These are phyloP conservation scores for Auricularia cornea DNA, from an alignment of 768 basidiomycete genomes.

Conservation along the genomic window DNA sequence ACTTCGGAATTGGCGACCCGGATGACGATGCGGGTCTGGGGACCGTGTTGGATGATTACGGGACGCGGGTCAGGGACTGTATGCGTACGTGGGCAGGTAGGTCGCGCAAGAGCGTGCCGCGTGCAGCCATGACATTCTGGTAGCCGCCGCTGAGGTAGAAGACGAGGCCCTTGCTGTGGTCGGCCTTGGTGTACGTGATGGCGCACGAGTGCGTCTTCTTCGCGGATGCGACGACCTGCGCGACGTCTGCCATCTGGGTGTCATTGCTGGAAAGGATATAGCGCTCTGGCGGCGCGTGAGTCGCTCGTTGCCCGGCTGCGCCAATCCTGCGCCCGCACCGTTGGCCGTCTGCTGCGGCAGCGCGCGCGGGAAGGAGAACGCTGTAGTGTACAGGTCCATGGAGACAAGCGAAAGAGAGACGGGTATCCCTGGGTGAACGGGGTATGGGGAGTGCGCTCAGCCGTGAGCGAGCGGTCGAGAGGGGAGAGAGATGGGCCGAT, in stretches of 20 bases:
- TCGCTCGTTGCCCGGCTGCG: background rate
- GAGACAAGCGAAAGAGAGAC: constrained; percentile 3
- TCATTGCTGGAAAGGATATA: constrained; percentile 24
- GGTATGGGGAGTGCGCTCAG: background rate
- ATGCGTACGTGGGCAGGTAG: constrained; percentile 69
- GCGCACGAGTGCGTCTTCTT: constrained; percentile 77
- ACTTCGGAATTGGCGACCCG: constrained; percentile 90
- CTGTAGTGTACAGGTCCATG: constrained; percentile 95
- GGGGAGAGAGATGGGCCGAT: background rate
- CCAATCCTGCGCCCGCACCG: background rate
- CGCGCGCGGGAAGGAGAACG: constrained; percentile 80
- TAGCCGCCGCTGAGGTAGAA: constrained; percentile 87
- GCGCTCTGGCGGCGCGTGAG: background rate
- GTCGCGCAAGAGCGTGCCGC: constrained; percentile 84
- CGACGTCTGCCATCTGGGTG: constrained; percentile 51
- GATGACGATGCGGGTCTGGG: constrained; percentile 75
- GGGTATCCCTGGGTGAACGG: constrained; percentile 2
- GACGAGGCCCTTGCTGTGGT: constrained; percentile 72
- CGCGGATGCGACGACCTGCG: constrained; percentile 71
- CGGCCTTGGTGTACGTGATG: constrained; percentile 66
- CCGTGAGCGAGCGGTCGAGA: background rate
- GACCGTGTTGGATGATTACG: background rate
- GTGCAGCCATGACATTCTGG: constrained; percentile 85
- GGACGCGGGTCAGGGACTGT: constrained; percentile 5
- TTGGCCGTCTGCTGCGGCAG: constrained; percentile 42